Base-by-base conservation (phyloP, 129 eudicot species). In the Artemisia annua region DNA sequence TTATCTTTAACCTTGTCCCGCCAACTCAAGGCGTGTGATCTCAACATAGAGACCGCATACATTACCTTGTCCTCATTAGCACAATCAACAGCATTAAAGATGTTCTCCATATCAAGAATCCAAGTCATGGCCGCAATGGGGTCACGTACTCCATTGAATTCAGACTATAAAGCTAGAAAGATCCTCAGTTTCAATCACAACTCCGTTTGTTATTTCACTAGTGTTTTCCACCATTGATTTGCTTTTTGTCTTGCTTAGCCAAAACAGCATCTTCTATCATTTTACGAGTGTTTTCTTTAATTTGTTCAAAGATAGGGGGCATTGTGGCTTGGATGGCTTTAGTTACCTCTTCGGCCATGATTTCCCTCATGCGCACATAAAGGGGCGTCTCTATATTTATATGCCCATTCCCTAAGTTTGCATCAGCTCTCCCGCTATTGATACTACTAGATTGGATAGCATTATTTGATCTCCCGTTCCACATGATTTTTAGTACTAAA, bases 261-360 rank as follows among this genome's bases (percentile, higher is more conserved):
- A 35, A 35, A 35, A 35, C 44, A 5, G 44, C 44, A 63, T 44
- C 54, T 17, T 39, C 28, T n/a, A 39, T 65, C 52, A 65, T 44
- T 63, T 63, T 15, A 32, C 24, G 50, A 30, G 50, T n/a, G 7
- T 7, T 63, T 63, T 32, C 49, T 0, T n/a, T 63, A 35, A 63
- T 14, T 9, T 63, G 50, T 35, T 63, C 68, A 2, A 63, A 30
- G 15, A 63, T 63, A 63, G 22, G 4, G 3, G 26, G 68, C 68
- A 63, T 63, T n/a, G 50, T 20, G 3, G 49, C 51, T 35, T 63
- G 49, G 11, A 63, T 32, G 22, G 49, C 68, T 63, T 6, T 32
- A 15, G 15, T 63, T 15, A 63, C 68, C 49, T 63, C 68, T 63
- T 35, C 68, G 68, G 50, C 49, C 17, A 63, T 30, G n/a, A 18